Evolutionary conservation across 2,329 filamentous ascomycete genomes (phyloP), one percentile per base, ranked within the genome.

Genomic region (Thelonectria olida): DNA sequence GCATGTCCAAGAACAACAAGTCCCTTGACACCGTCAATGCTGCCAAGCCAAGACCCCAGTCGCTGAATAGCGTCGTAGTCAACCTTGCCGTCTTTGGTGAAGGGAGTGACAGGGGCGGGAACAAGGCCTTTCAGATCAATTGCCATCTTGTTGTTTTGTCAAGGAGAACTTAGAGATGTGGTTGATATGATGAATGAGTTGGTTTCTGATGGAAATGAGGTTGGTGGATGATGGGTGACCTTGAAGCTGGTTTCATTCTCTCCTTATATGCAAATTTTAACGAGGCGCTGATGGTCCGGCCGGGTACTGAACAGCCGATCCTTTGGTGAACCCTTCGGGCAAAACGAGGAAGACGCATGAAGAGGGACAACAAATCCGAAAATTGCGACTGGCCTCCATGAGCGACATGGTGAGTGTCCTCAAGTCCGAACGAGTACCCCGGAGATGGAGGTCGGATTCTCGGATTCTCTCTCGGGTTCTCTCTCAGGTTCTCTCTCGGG

Each of bases 1-100:
- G 83, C 83, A 60, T 85, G 83, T n/a, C 83, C 83, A 13, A 85
- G 78, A 9, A 85, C 82, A 0, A 85, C 82, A 3, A 85, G 78
- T 27, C 82, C 82, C 62, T 83, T 85, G 63, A 85, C 80, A 19
- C 82, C 82, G 6, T 76, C 66, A 47, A 84, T 83, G 69, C 80
- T 81, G 41, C 82, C 82, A 28, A 84, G 81, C 83, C 82, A 84
- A 5, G 80, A 81, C 15, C 83, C 83, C 12, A 85, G 79, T 15
- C 82, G 79, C 54, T 84, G 81, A 61, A 85, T 84, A 38, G 82
- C 82, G 9, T 79, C 77, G 69, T 81, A 85, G 73, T 85, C 83
- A 55, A 85, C 76, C 10, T 73, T 73, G 12, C 83, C 81, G 54
- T 82, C 77, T 45, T 72, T 69, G 63, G 78, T 84, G 75, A 85